These are phyloP conservation scores for Candida fluviatilis DNA, from an alignment of 805 yeast genomes.

Conservation along the genomic window DNA sequence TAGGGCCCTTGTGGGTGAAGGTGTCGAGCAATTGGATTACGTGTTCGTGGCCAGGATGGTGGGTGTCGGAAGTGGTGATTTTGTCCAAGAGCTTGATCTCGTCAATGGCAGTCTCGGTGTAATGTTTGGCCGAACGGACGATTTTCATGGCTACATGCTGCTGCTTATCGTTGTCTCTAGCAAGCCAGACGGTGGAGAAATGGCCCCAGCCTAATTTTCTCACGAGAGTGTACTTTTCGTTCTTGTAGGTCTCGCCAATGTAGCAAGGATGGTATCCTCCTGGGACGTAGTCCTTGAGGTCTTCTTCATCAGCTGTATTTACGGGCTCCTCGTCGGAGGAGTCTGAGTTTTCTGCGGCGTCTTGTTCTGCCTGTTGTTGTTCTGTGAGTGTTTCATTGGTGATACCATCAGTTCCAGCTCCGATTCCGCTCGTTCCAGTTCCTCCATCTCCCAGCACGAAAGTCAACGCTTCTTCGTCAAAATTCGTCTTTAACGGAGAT, in stretches of 20 bases:
- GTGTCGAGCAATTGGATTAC: slow-evolving; percentile 79
- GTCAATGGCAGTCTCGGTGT: slow-evolving; percentile 91
- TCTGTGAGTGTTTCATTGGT: no score
- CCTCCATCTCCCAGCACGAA: no score
- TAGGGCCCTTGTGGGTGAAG: slow-evolving; percentile 82
- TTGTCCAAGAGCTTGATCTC: slow-evolving; percentile 78
- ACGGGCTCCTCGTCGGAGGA: slow-evolving; percentile 21
- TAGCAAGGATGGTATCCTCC: slow-evolving; percentile 97
- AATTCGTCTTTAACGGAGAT: slow-evolving; percentile 34
- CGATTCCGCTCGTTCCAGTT: no score
- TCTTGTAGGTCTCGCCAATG: slow-evolving; percentile 80
- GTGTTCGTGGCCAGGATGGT: slow-evolving; percentile 78
- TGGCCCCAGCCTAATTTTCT: slow-evolving; percentile 99
- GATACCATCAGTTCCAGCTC: no score
- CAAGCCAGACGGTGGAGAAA: slow-evolving; percentile 93
- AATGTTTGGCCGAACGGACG: slow-evolving; percentile 85
- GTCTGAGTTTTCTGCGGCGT: no score
- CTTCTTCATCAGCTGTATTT: slow-evolving; percentile 69
- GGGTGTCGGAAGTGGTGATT: slow-evolving; percentile 56
- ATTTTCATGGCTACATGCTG: slow-evolving; percentile 91
- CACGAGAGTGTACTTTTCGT: slow-evolving; percentile 71
- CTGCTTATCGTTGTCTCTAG: slow-evolving; percentile 51
- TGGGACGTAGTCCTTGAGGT: slow-evolving; percentile 73
- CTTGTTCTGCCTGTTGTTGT: slow-evolving; percentile 1
- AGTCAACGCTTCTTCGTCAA: slow-evolving; percentile 15